Evolutionary conservation across 768 basidiomycete genomes (phyloP).

Genomic region (Pholiota microspora): DNA sequence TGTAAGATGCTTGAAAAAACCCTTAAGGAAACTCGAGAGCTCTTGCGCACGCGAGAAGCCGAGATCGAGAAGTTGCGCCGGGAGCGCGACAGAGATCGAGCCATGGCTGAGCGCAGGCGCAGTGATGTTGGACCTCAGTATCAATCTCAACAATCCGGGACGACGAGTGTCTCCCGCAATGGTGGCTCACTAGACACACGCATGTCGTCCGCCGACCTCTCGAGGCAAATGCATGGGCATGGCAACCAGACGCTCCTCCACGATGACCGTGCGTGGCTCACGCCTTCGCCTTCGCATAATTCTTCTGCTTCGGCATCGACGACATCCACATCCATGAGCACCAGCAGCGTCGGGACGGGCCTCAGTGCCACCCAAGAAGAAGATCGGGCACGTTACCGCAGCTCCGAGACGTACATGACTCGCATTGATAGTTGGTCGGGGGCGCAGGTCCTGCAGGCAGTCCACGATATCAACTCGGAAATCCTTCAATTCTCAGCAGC

Average conservation of each 20-base stretch:
- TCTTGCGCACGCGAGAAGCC: conserved; percentile 53
- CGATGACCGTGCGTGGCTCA: conserved; percentile 17
- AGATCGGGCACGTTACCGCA: conserved; percentile 54
- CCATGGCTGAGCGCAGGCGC: conserved; percentile 29
- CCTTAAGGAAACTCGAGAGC: conserved; percentile 61
- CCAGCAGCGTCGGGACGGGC: conserved; percentile 12
- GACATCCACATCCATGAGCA: conserved; percentile 11
- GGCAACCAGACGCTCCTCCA: conserved; percentile 13
- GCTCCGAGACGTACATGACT: conserved; percentile 67
- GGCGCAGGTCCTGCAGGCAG: conserved; percentile 73
- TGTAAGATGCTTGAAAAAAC: conserved; percentile 62
- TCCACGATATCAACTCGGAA: conserved; percentile 78
- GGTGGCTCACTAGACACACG: conserved; percentile 32
- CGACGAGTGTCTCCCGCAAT: conserved; percentile 10
- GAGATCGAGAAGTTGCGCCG: conserved; percentile 57
- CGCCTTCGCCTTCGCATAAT: conserved; percentile 19
- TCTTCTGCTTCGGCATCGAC: conserved; percentile 14
- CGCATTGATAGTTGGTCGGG: conserved; percentile 77
- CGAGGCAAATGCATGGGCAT: conserved; percentile 19
- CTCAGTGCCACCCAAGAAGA: conserved; percentile 30
- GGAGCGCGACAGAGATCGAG: conserved; percentile 33
- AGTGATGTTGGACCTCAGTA: conserved; percentile 28
- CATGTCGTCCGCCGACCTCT: conserved; percentile 24
- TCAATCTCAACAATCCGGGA: conserved; percentile 15
- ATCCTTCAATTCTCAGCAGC: conserved; percentile 79